A percentile compares a stretch with the other conserved stretches of the same genome.
phyloP scores from a whole-genome alignment of 352 stramenopile species.

The Elongisporangium undulatum region DNA sequence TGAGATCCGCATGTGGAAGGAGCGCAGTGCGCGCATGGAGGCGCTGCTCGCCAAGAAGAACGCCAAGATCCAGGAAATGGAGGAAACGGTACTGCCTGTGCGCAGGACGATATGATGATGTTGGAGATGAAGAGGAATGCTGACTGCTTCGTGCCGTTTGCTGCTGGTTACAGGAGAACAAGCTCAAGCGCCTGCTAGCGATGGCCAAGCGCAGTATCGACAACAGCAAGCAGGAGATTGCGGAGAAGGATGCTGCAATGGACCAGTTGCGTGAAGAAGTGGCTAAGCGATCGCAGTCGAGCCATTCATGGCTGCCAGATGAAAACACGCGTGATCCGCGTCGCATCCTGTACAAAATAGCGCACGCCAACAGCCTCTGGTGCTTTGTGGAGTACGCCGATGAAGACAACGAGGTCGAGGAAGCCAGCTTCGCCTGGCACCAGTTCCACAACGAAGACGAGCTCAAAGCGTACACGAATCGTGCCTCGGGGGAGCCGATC shows the following conservation, averaged over 20 bases:
- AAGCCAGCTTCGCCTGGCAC: slow-evolving; percentile 69
- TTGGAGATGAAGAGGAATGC: background rate
- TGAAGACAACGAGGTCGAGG: slow-evolving; percentile 56
- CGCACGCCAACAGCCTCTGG: slow-evolving; percentile 54
- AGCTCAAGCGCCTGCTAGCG: slow-evolving; percentile 76
- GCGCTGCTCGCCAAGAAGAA: slow-evolving; percentile 65
- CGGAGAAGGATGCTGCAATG: slow-evolving; percentile 57
- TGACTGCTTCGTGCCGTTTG: background rate
- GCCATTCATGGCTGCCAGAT: slow-evolving; percentile 48
- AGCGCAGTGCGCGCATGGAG: slow-evolving; percentile 55
- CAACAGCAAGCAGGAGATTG: slow-evolving; percentile 81
- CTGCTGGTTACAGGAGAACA: slow-evolving; percentile 43
- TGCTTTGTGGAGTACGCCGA: slow-evolving; percentile 80
- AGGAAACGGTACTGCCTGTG: slow-evolving; percentile 49
- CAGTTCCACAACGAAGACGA: slow-evolving; percentile 60
- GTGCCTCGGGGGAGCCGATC: slow-evolving; percentile 58
- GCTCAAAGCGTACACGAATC: slow-evolving; percentile 51
- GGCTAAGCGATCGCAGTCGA: slow-evolving; percentile 23
- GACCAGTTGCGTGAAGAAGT: slow-evolving; percentile 46
- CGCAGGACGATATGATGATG: background rate
- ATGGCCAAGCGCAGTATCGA: slow-evolving; percentile 89
- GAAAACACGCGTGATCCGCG: slow-evolving; percentile 48
- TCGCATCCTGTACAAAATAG: slow-evolving; percentile 65
- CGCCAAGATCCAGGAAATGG: slow-evolving; percentile 66
- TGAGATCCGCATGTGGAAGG: slow-evolving; percentile 50